Base-by-base conservation (phyloP, 306 rosid species). In the Arachis stenosperma region DNA sequence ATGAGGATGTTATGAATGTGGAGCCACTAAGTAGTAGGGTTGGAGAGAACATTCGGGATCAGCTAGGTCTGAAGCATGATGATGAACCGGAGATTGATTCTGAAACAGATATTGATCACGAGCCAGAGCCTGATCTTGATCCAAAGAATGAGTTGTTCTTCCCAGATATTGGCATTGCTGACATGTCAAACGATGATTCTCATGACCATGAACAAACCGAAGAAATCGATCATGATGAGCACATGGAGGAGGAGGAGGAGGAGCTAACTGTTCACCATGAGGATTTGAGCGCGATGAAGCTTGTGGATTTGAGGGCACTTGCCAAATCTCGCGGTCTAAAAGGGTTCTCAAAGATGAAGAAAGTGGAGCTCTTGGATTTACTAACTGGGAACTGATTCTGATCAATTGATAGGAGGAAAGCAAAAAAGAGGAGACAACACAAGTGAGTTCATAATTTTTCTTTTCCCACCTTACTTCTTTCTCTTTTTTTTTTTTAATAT, bases 281-380 rank as follows among this genome's bases (percentile, higher is more conserved):
- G 74, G 90, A 94, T 74, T 86, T 89, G 81, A 86, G 79, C 75
- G 82, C 85, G 12, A 68, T 86, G 78, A 94, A 94, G 81, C 77
- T 94, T 15, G 41, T 88, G 12, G 98, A 94, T 68, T 87, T 94
- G 71, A 85, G 93, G 85, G 88, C 88, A 60, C 81, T 91, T 11
- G 99, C 99, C 1, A 94, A 94, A 74, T 80, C 97, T 65, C 93
- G 86, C 5, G 96, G 98, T 27, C 2, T 88, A 48, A 88, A 87
- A 86, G 93, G 99, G 73, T 88, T 78, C 82, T 91, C 99, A 29
- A 94, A 90, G 80, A 78, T 91, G 93, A 91, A 91, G 96, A 94
- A 94, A 80, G 78, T 75, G 8, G 96, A 88, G 59, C 96, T 94
- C 15, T 17, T 85, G 76, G 90, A 84, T 66, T 78, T 94, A 84